Conservation (phyloP, 768 basidiomycete species). For the Strobilomyces dryophilus region DNA sequence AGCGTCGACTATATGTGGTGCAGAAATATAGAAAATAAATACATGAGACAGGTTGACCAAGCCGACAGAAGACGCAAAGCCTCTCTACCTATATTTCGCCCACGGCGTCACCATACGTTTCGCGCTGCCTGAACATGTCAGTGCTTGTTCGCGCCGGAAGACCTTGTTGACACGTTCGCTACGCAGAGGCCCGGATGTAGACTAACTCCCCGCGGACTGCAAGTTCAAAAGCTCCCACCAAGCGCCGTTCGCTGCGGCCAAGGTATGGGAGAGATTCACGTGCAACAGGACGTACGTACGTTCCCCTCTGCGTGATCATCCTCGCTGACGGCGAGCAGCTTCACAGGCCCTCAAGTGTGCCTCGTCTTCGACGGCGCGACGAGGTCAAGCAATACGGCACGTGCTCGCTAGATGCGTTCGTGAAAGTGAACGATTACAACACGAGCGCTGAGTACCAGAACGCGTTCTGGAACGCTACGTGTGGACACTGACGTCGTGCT, state of each 20-base stretch:
- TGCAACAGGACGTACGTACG: conserved; percentile 32
- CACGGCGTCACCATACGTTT: too few relatives aligned
- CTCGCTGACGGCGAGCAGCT: conserved; percentile 18
- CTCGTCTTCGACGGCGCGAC: conserved; percentile 36
- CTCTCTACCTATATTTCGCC: too few relatives aligned
- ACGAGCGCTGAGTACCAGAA: conserved; percentile 26
- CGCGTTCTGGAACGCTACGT: conserved; percentile 35
- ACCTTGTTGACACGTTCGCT: not conserved
- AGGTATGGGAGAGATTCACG: conserved; percentile 41
- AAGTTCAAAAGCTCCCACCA: conserved; percentile 37
- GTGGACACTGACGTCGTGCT: conserved; percentile 4
- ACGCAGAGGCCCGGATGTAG: conserved; percentile 29
- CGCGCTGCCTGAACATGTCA: too few relatives aligned
- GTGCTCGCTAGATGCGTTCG: conserved; percentile 35
- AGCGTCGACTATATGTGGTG: too few relatives aligned
- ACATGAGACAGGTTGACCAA: too few relatives aligned
- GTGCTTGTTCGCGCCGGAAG: too few relatives aligned
- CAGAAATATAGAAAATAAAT: too few relatives aligned
- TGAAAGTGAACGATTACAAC: conserved; percentile 24
- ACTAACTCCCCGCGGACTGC: conserved; percentile 23
- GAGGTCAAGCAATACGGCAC: conserved; percentile 32
- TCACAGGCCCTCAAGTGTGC: conserved; percentile 36
- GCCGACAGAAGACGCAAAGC: too few relatives aligned
- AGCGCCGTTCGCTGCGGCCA: conserved; percentile 40
- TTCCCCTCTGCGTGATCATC: not conserved